phyloP scores from a whole-genome alignment of 345 rosid genomes.

The Ceriops decandra region DNA sequence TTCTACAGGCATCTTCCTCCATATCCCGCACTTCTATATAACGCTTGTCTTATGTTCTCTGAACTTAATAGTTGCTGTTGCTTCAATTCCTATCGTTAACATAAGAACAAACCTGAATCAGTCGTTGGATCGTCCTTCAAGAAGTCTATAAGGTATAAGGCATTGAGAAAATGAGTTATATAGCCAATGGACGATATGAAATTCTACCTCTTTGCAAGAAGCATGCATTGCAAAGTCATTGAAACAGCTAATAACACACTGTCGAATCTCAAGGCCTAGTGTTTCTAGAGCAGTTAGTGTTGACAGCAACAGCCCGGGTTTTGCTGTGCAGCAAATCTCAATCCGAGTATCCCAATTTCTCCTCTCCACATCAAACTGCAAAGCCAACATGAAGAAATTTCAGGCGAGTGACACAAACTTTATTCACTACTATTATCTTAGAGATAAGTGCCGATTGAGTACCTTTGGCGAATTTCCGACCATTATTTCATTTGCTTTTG shows the following conservation, averaged over 20 bases:
- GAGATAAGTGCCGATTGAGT: neutral
- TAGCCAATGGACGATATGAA: neutral
- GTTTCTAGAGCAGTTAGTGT: slow-evolving; percentile 25
- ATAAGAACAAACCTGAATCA: neutral
- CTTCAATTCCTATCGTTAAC: slow-evolving; percentile 13
- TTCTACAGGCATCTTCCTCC: slow-evolving; percentile 29
- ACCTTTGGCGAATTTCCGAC: slow-evolving; percentile 31
- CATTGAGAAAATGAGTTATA: neutral
- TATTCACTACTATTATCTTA: neutral
- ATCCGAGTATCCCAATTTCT: slow-evolving; percentile 20
- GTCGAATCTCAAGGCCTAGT: slow-evolving; percentile 33
- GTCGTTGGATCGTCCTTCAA: neutral
- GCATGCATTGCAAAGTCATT: slow-evolving; percentile 36
- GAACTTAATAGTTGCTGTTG: slow-evolving; percentile 11
- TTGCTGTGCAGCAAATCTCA: slow-evolving; percentile 27
- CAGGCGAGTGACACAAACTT: neutral
- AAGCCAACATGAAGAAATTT: neutral
- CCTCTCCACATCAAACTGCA: slow-evolving; percentile 31
- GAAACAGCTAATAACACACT: slow-evolving; percentile 33
- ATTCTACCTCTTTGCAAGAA: slow-evolving; percentile 28
- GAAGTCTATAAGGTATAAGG: neutral
- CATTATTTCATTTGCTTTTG: slow-evolving; percentile 20
- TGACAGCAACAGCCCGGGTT: slow-evolving; percentile 31
- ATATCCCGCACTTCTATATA: slow-evolving; percentile 21
- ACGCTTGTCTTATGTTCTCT: slow-evolving; percentile 25